These are phyloP conservation scores for Limonium bicolor DNA, from an alignment of 148 eudicot species.

Conservation along the genomic window DNA sequence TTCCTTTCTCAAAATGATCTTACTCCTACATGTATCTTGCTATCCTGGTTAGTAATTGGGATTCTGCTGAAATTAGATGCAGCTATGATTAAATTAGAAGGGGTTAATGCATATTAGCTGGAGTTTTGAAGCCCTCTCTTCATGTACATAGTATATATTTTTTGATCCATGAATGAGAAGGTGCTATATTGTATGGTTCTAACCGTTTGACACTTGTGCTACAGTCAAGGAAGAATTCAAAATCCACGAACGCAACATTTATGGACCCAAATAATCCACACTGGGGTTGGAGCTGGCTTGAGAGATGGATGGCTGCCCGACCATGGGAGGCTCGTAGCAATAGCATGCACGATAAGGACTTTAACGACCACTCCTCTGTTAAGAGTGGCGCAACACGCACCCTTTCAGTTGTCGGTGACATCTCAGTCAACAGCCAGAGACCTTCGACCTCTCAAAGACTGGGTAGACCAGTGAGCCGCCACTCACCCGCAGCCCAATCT, in stretches of 20 bases:
- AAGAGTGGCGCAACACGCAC: constrained; percentile 23
- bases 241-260: constrained; percentile 42
- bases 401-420: constrained; percentile 26
- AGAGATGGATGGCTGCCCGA: constrained; percentile 85
- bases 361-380: constrained; percentile 26
- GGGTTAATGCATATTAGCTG: too few relatives aligned
- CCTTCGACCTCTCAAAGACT: constrained; percentile 19
- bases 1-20: too few relatives aligned
- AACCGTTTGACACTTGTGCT: constrained; percentile 3
- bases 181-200: too few relatives aligned
- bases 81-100: too few relatives aligned
- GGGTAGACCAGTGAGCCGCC: constrained; percentile 38
- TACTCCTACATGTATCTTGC: too few relatives aligned
- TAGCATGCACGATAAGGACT: constrained; percentile 22
- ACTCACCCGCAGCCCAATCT: constrained; percentile 33
- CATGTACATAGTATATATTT: too few relatives aligned
- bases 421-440: constrained; percentile 20
- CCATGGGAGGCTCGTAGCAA: constrained; percentile 58
- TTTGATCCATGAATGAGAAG: too few relatives aligned
- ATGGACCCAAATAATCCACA: constrained; percentile 80
- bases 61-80: too few relatives aligned
- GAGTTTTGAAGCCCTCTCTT: too few relatives aligned
- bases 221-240: constrained; percentile 51
- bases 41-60: too few relatives aligned
- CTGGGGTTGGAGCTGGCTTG: constrained; percentile 99